Evolutionary conservation across 1,284 basidiomycete species (phyloP), one percentile per base, ranked within the genome.

Genomic region (Apiotrichum gamsii): DNA sequence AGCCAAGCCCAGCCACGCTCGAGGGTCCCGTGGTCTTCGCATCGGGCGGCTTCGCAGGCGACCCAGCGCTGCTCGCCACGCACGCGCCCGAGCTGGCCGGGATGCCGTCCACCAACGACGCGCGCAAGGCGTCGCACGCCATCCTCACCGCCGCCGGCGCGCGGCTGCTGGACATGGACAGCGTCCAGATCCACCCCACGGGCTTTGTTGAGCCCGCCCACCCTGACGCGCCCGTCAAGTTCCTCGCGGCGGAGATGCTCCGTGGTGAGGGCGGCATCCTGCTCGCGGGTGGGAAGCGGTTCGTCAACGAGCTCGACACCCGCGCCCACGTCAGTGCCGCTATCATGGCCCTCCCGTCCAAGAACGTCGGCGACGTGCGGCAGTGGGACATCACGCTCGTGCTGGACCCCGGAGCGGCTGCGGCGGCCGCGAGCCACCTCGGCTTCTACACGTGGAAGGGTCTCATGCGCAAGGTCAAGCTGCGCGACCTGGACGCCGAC

Each of bases 361-460:
- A 6, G 11, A 15, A 28, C 35, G 21, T 18, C 5, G 39, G 13
- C 31, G 36, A 25, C 11, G 19, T 14, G 2, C 23, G 36, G 15
- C 51, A 49, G 36, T 52, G 51, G 51, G 43, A 42, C 32, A 30
- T 48, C 23, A 36, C 30, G 5, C 20, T 52, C 10, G 28, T 52
- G 4, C 51, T 52, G 20, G 51, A 52, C 40, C 43, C 51, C 1
- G 51, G 51, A 2, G 43, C 51, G 3, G 31, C 39, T 14, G 39
- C 15, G 4, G 46, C 47, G 5, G 47, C 51, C 3, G 40, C 29
- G 20, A 19, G n/a, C 18, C 51, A 52, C 21, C 19, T 52, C n/a
- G 32, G 31, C 3, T 52, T 52, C 20, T 52, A 52, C 43, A 47
- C 38, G 14, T 52, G 44, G 43, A 52, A 52, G 43, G 51, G 51